Evolutionary conservation across 1,139 yeast species (phyloP).

Genomic region (Yamadazyma aaseri): DNA sequence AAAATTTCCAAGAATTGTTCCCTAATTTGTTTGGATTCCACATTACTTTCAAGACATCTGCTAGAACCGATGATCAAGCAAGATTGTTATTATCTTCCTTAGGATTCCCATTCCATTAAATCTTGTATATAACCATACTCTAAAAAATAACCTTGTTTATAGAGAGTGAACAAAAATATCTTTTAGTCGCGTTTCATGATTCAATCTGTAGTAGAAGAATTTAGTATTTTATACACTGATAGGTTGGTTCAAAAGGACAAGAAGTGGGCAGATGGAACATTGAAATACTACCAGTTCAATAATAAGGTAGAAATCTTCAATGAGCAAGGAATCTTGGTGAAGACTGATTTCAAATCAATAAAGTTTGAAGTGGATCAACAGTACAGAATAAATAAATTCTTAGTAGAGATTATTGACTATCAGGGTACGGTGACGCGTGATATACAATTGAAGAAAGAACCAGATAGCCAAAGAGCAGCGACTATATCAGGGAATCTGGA

Average conservation of each 20-base stretch:
- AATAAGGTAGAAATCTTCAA: conserved; percentile 44
- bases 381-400: conserved; percentile 11
- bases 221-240: conserved; percentile 36
- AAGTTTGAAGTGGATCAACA: conserved; percentile 10
- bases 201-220: conserved; percentile 13
- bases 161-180: conserved; percentile 1
- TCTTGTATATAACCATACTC: conserved; percentile 2
- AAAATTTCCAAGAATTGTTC: conserved; percentile 86
- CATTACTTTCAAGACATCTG: conserved; percentile 81
- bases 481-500: no score
- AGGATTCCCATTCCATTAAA: conserved; percentile 68
- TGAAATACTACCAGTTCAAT: conserved; percentile 49
- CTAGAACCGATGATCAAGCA: conserved; percentile 92
- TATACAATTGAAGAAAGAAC: conserved; percentile 5
- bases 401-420: conserved; percentile 13
- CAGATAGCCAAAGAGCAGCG: no score
- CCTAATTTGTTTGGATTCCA: conserved; percentile 86
- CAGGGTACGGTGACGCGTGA: conserved; percentile 11
- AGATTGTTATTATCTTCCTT: conserved; percentile 77
- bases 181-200: neutral
- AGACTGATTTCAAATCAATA: conserved; percentile 22
- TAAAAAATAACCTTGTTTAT: conserved; percentile 8
- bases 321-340: conserved; percentile 35
- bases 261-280: conserved; percentile 54
- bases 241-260: conserved; percentile 51